A percentile compares a stretch with the other conserved stretches of the same genome.
phyloP scores from a whole-genome alignment of 306 rosid genomes.

The Leucaena leucocephala region DNA sequence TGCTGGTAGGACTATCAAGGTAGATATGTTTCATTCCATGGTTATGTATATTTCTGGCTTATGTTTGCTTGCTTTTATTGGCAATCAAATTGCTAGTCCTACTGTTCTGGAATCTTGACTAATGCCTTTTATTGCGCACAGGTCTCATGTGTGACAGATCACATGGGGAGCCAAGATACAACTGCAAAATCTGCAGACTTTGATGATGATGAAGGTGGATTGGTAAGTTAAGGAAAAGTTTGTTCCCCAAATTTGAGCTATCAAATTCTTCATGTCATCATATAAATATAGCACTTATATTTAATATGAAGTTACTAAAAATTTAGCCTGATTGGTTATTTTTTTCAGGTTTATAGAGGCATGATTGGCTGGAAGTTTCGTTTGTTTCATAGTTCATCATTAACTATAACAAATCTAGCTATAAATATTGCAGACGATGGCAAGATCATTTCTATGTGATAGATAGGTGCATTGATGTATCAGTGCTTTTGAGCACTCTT shows the following conservation, averaged over 20 bases:
- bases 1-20: constrained; percentile 96
- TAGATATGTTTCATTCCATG: constrained; percentile 37
- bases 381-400: constrained; percentile 27
- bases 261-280: constrained; percentile 16
- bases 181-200: constrained; percentile 89
- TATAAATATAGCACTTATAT: constrained; percentile 6
- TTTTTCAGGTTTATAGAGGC: constrained; percentile 33
- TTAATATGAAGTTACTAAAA: constrained; percentile 20
- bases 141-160: constrained; percentile 97
- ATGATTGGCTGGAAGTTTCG: constrained; percentile 21
- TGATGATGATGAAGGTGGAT: constrained; percentile 98
- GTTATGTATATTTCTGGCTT: constrained; percentile 17
- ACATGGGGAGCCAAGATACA: constrained; percentile 81
- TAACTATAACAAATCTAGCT: constrained; percentile 7
- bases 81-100: constrained; percentile 9
- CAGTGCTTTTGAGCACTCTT: constrained; percentile 29
- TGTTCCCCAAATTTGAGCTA: background rate
- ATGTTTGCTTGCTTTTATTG: constrained; percentile 6
- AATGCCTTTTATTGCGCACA: constrained; percentile 37
- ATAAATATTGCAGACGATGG: constrained; percentile 17
- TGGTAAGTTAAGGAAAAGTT: constrained; percentile 59
- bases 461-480: constrained; percentile 23
- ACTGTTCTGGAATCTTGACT: constrained; percentile 32
- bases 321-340: background rate
- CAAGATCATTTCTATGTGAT: constrained; percentile 25